Conservation (phyloP, 2,329 filamentous ascomycete species). For the Cladophialophora chaetospira region DNA sequence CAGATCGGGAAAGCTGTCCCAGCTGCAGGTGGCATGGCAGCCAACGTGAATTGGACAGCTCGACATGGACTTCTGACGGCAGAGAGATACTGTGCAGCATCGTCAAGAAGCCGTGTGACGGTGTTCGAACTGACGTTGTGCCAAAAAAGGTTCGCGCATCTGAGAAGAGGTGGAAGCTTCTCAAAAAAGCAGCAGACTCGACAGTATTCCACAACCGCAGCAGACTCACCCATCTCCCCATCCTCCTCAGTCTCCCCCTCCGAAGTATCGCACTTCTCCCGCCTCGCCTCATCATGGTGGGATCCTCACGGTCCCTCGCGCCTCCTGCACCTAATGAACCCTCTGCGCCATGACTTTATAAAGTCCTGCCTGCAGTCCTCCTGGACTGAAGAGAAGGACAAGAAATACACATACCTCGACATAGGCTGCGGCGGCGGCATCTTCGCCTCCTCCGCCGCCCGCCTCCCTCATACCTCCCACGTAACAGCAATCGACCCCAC, state of each 20-base stretch:
- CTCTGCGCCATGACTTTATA: slow-evolving; percentile 91
- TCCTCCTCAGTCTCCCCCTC: slow-evolving; percentile 76
- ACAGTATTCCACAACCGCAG: not conserved
- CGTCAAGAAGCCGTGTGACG: too few relatives aligned
- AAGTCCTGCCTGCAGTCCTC: slow-evolving; percentile 60
- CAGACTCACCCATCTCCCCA: not conserved
- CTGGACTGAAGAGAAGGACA: slow-evolving; percentile 10
- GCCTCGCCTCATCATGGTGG: slow-evolving; percentile 94
- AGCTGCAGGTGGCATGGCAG: too few relatives aligned
- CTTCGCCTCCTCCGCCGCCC: slow-evolving; percentile 72
- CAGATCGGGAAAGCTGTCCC: too few relatives aligned
- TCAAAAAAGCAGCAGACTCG: too few relatives aligned
- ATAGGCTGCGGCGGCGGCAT: slow-evolving; percentile 96
- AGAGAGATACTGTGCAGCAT: too few relatives aligned
- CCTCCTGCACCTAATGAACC: slow-evolving; percentile 96
- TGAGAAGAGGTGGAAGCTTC: too few relatives aligned
- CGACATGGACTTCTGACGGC: too few relatives aligned
- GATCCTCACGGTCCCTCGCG: slow-evolving; percentile 90
- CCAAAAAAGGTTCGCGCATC: too few relatives aligned
- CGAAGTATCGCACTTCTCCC: slow-evolving; percentile 93
- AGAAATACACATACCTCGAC: slow-evolving; percentile 68
- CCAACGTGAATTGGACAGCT: too few relatives aligned
- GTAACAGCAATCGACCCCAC: slow-evolving; percentile 52
- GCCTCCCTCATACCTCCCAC: slow-evolving; percentile 43
- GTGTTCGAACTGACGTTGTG: too few relatives aligned